phyloP scores from a whole-genome alignment of 2,329 filamentous ascomycete species.

The Pseudogymnoascus pannorum region DNA sequence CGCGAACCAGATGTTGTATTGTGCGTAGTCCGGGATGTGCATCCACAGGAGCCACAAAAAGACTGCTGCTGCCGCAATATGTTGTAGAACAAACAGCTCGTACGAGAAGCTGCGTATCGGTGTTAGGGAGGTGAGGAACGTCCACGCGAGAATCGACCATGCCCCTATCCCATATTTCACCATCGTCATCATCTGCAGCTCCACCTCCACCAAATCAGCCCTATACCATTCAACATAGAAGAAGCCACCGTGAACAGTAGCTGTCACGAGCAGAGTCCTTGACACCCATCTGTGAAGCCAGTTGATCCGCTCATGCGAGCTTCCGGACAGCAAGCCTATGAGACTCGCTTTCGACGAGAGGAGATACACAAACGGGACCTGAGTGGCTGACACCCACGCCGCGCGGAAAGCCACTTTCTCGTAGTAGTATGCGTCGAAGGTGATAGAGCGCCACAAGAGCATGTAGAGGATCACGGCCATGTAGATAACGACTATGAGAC shows the following conservation, averaged over 20 bases:
- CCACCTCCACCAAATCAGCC: constrained; percentile 49
- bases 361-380: constrained; percentile 57
- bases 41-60: constrained; percentile 57
- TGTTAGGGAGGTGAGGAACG: constrained; percentile 52
- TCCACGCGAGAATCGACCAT: constrained; percentile 61
- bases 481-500: constrained; percentile 47
- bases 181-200: constrained; percentile 55
- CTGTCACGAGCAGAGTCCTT: constrained; percentile 60
- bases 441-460: constrained; percentile 43
- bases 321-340: constrained; percentile 53
- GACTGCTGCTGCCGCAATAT: constrained; percentile 52
- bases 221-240: constrained; percentile 59
- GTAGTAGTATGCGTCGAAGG: constrained; percentile 49
- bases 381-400: constrained; percentile 58
- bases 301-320: constrained; percentile 62
- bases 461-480: constrained; percentile 53
- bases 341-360: constrained; percentile 52
- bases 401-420: constrained; percentile 62
- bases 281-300: constrained; percentile 70
- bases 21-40: constrained; percentile 53
- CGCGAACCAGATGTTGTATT: constrained; percentile 59
- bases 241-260: constrained; percentile 62
- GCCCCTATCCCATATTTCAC: constrained; percentile 61
- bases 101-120: constrained; percentile 60
- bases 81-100: constrained; percentile 63